These are phyloP conservation scores for Ramaria sp. DNA, from an alignment of 768 basidiomycete species.

Conservation along the genomic window DNA sequence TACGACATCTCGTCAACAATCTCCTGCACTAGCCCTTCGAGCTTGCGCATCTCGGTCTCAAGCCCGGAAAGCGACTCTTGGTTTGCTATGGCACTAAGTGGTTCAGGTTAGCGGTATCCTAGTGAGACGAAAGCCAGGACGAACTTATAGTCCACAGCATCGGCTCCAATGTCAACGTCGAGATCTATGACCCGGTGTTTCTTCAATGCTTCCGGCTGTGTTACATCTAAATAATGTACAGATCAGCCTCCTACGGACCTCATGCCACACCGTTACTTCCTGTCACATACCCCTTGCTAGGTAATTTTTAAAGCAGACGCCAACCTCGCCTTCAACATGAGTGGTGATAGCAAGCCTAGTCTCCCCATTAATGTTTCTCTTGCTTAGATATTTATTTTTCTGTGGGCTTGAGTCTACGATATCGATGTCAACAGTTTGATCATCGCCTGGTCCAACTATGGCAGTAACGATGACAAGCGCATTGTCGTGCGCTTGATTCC, in stretches of 20 bases:
- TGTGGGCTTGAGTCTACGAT: slow-evolving; percentile 81
- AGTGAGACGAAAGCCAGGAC: slow-evolving; percentile 18
- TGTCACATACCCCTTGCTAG: slow-evolving; percentile 54
- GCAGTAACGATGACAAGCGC: slow-evolving; percentile 94
- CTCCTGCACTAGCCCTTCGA: slow-evolving; percentile 92
- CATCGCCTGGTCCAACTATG: slow-evolving; percentile 65
- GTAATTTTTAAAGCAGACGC: slow-evolving; percentile 87
- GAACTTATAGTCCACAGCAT: slow-evolving; percentile 98
- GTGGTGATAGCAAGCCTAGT: slow-evolving; percentile 89
- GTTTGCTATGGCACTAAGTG: slow-evolving; percentile 85
- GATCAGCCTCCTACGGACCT: neutral
- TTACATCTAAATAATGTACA: slow-evolving; percentile 28
- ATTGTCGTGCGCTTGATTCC: slow-evolving; percentile 84
- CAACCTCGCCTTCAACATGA: slow-evolving; percentile 88
- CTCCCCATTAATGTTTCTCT: slow-evolving; percentile 81
- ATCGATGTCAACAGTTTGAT: slow-evolving; percentile 87
- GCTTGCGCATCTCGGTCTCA: slow-evolving; percentile 96
- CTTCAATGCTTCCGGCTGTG: slow-evolving; percentile 34
- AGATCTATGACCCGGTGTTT: slow-evolving; percentile 71
- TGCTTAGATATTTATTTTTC: slow-evolving; percentile 84
- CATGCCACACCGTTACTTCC: neutral
- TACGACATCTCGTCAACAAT: slow-evolving; percentile 90
- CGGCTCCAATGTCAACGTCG: slow-evolving; percentile 96
- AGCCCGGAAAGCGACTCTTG: slow-evolving; percentile 92
- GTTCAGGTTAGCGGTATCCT: neutral